Percentiles rank a stretch among this genome's conserved stretches.
Conservation (phyloP, 805 yeast genomes). For the Saccharomycopsis sp. region DNA sequence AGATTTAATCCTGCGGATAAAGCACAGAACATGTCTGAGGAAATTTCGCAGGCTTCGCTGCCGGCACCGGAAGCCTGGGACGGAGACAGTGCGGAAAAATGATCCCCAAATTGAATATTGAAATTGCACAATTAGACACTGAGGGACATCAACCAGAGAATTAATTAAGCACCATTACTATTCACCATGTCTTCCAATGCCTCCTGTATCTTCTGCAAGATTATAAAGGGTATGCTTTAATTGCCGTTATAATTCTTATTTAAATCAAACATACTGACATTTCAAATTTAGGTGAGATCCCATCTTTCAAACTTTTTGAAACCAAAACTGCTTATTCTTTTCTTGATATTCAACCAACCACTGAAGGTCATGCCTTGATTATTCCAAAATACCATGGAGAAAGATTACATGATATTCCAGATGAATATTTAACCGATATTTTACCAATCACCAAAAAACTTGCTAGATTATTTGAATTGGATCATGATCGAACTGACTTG, state of each 20-base stretch:
- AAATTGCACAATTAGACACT: too few relatives aligned
- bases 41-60: too few relatives aligned
- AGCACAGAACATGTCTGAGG: too few relatives aligned
- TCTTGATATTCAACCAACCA: conserved; percentile 86
- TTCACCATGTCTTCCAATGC: too few relatives aligned
- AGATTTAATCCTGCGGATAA: too few relatives aligned
- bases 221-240: conserved; percentile 73
- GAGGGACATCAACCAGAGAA: too few relatives aligned
- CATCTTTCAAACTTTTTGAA: conserved; percentile 82
- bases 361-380: conserved; percentile 79
- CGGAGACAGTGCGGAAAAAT: too few relatives aligned
- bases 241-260: too few relatives aligned
- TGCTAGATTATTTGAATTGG: conserved; percentile 60
- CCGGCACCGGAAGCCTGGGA: too few relatives aligned
- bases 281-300: conserved; percentile 66
- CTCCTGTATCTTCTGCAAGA: conserved; percentile 85
- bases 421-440: conserved; percentile 76
- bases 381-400: conserved; percentile 95
- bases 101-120: too few relatives aligned
- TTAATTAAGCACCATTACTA: too few relatives aligned
- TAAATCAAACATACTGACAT: too few relatives aligned
- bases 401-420: conserved; percentile 85
- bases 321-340: conserved; percentile 76
- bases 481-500: conserved; percentile 40
- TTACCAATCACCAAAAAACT: conserved; percentile 84